Conservation (phyloP, 768 basidiomycete species). For the Gloeopeniophorella convolvens region DNA sequence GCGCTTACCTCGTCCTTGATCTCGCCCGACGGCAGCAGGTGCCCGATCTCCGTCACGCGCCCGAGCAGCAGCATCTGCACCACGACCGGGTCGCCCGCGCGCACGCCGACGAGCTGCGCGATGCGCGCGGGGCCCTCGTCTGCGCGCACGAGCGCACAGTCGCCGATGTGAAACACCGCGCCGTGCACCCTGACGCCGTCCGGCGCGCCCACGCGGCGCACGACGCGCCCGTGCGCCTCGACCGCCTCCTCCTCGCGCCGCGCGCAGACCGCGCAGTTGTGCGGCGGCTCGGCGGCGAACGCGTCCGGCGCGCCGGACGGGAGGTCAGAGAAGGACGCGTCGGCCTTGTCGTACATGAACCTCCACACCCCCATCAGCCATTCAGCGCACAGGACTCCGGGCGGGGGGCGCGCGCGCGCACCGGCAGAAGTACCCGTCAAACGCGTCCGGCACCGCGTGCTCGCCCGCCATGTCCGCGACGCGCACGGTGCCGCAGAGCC, state of each 20-base stretch:
- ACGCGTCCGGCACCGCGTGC: not conserved
- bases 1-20: constrained; percentile 58
- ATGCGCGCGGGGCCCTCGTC: constrained; percentile 48
- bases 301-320: constrained; percentile 24
- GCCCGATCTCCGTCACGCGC: constrained; percentile 36
- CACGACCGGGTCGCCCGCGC: constrained; percentile 14
- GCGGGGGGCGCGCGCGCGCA: not conserved
- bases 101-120: constrained; percentile 42
- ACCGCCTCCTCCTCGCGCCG: constrained; percentile 30
- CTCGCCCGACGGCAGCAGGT: constrained; percentile 32
- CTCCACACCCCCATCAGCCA: constrained; percentile 29
- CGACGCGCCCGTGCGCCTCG: constrained; percentile 26
- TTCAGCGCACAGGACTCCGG: not conserved
- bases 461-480: constrained; percentile 28
- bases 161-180: constrained; percentile 49
- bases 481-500: constrained; percentile 42
- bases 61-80: constrained; percentile 37
- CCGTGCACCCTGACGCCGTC: constrained; percentile 43
- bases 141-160: constrained; percentile 50
- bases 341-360: constrained; percentile 41
- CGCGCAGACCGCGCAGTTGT: constrained; percentile 50
- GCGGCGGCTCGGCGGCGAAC: constrained; percentile 32
- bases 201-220: not conserved
- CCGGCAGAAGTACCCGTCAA: constrained; percentile 16
- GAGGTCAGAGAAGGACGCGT: constrained; percentile 42